phyloP scores from a whole-genome alignment of 805 yeast genomes.

The Candida parachauliodes region DNA sequence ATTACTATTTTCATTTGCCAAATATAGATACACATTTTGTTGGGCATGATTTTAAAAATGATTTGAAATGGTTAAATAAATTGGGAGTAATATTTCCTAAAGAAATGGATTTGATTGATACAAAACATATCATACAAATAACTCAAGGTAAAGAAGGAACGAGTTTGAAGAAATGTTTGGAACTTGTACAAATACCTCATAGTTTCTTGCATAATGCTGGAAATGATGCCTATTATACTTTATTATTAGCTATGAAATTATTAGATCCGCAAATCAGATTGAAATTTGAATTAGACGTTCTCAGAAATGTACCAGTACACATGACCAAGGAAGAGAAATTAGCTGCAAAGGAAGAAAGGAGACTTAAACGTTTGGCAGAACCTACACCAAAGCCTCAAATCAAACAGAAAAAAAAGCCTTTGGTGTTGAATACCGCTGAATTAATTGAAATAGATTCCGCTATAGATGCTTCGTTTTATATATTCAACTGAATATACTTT shows the following conservation, averaged over 20 bases:
- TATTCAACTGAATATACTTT: slow-evolving; percentile 15
- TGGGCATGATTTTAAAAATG: slow-evolving; percentile 63
- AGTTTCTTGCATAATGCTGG: slow-evolving; percentile 66
- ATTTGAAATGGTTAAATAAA: slow-evolving; percentile 45
- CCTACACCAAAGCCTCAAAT: neutral
- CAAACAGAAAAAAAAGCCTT: neutral
- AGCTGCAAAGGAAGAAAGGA: slow-evolving; percentile 6
- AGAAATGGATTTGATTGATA: slow-evolving; percentile 36
- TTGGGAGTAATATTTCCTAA: slow-evolving; percentile 47
- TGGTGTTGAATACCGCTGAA: slow-evolving; percentile 3
- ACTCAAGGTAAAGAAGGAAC: slow-evolving; percentile 39
- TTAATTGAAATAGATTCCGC: slow-evolving; percentile 6
- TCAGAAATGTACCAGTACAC: slow-evolving; percentile 3
- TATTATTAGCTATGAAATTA: slow-evolving; percentile 45
- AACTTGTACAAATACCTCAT: slow-evolving; percentile 49
- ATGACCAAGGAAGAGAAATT: slow-evolving; percentile 9
- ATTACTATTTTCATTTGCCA: slow-evolving; percentile 38
- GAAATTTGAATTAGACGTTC: slow-evolving; percentile 9
- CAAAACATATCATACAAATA: slow-evolving; percentile 40
- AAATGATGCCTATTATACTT: slow-evolving; percentile 64
- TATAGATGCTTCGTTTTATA: slow-evolving; percentile 5
- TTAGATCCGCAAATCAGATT: slow-evolving; percentile 42
- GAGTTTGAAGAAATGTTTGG: slow-evolving; percentile 43
- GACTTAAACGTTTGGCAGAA: slow-evolving; percentile 2
- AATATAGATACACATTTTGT: slow-evolving; percentile 35